phyloP scores from a whole-genome alignment of 345 rosid species.

The Stellera chamaejasme region DNA sequence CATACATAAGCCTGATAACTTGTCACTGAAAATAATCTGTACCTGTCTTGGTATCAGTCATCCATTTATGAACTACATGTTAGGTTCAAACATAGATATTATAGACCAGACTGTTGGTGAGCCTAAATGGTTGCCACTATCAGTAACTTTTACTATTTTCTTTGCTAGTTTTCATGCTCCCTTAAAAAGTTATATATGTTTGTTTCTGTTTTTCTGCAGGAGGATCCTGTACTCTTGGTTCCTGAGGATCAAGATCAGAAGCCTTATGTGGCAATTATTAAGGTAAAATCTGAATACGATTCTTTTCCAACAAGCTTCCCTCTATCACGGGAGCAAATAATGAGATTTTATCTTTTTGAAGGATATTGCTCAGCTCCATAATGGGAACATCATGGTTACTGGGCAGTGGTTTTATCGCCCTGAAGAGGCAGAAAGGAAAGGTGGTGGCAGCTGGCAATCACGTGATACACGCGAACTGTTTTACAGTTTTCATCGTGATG shows the following conservation, averaged over 20 bases:
- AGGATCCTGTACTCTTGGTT: constrained; percentile 90
- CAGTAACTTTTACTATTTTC: background rate
- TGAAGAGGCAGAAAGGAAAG: constrained; percentile 90
- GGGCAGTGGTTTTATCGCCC: constrained; percentile 99
- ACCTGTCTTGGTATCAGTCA: no score
- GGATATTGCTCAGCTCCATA: constrained; percentile 68
- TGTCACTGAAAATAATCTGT: no score
- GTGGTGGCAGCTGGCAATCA: constrained; percentile 91
- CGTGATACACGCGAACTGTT: constrained; percentile 81
- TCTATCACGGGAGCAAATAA: constrained; percentile 2
- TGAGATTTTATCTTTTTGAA: constrained; percentile 18
- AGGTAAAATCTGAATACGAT: constrained; percentile 38
- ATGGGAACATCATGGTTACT: constrained; percentile 64
- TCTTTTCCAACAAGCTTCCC: background rate
- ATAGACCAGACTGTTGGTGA: no score
- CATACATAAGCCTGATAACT: no score
- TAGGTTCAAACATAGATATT: no score
- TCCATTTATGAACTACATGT: no score
- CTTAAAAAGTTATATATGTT: background rate
- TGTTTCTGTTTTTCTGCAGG: constrained; percentile 36
- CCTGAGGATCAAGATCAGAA: constrained; percentile 78
- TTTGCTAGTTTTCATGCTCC: background rate
- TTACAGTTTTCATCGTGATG: constrained; percentile 94
- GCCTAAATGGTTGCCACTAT: no score
- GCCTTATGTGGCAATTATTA: constrained; percentile 95